Conservation (phyloP, 1,284 basidiomycete species). For the Phellopilus nigrolimitatus region DNA sequence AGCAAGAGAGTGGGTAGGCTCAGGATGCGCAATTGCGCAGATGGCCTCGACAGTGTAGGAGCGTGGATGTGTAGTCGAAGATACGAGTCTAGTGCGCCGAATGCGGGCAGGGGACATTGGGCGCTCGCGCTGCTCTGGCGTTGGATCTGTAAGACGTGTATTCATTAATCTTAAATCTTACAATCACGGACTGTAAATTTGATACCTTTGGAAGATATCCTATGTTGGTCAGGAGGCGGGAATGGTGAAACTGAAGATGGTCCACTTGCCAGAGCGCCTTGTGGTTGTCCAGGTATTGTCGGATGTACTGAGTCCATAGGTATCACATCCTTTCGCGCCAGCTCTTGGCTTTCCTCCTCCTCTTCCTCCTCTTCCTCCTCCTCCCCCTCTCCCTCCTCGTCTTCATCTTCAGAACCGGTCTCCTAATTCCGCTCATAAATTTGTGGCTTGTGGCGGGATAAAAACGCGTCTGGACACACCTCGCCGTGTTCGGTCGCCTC, state of each 20-base stretch:
- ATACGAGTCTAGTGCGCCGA: slow-evolving; percentile 34
- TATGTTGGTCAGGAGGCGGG: slow-evolving; percentile 22
- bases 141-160: slow-evolving; percentile 15
- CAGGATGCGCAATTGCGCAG: slow-evolving; percentile 86
- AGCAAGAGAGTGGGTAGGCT: slow-evolving; percentile 82
- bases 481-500: slow-evolving; percentile 51
- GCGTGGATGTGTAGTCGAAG: slow-evolving; percentile 34
- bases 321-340: slow-evolving; percentile 16
- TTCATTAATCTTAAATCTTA: slow-evolving; percentile 8
- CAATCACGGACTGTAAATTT: slow-evolving; percentile 3
- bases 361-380: slow-evolving; percentile 26
- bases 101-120: slow-evolving; percentile 60
- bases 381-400: slow-evolving; percentile 34
- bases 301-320: slow-evolving; percentile 28
- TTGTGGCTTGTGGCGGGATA: background rate
- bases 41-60: slow-evolving; percentile 89
- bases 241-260: slow-evolving; percentile 8
- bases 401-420: slow-evolving; percentile 51
- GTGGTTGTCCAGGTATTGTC: slow-evolving; percentile 1
- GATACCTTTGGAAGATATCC: slow-evolving; percentile 18
- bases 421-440: slow-evolving; percentile 33
- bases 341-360: slow-evolving; percentile 23
- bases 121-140: slow-evolving; percentile 36
- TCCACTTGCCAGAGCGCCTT: background rate
- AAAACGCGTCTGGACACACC: slow-evolving; percentile 34